Base-by-base conservation (phyloP, 495 filamentous ascomycete genomes). In the Pyrenula massariospora region DNA sequence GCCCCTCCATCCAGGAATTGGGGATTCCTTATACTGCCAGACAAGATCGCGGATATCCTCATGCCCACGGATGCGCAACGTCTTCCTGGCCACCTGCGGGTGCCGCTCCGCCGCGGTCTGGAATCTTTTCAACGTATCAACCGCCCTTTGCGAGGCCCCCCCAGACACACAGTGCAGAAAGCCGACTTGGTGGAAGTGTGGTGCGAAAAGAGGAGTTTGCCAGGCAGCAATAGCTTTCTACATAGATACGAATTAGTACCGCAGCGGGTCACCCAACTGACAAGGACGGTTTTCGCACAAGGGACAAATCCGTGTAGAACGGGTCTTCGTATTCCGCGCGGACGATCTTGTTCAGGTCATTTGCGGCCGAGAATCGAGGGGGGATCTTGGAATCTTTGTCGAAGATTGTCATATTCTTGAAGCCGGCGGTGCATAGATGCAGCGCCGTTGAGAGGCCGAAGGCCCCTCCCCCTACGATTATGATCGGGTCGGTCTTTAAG, bases 341-440 rank as follows among this genome's bases (percentile, higher is more conserved):
- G 21, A 81, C 62, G 52, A 81, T 80, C 66, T 82, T 81, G 60
- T 79, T 82, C 24, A 78, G 57, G 58, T 82, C 77, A 56, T 73
- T 72, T 24, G 69, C 75, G 8, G 78, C 78, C 0, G 75, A 77
- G 49, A 61, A 70, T 2, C 63, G 56, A 2, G 71, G 63, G 19
- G 74, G 74, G 21, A 76, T 68, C 10, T 69, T 63, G 1, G 63
- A 57, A 24, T 66, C 73, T 36, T 69, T 66, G 36, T 79, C 76
- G 21, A 77, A 70, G 22, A 79, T 64, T 1, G 66, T 67, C 54
- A 81, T 68, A 55, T 73, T 57, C 50, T 52, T 68, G 55, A 77
- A 75, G 22, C 72, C 76, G 10, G 69, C 59, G 10, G 68, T 63
- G 8, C 68, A 58, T 15, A 79, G 66, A 60, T 78, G 76, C 21